A percentile compares a stretch with the other conserved stretches of the same genome.
Evolutionary conservation across 129 eudicot species (phyloP).

Genomic region (Glebionis coronaria): DNA sequence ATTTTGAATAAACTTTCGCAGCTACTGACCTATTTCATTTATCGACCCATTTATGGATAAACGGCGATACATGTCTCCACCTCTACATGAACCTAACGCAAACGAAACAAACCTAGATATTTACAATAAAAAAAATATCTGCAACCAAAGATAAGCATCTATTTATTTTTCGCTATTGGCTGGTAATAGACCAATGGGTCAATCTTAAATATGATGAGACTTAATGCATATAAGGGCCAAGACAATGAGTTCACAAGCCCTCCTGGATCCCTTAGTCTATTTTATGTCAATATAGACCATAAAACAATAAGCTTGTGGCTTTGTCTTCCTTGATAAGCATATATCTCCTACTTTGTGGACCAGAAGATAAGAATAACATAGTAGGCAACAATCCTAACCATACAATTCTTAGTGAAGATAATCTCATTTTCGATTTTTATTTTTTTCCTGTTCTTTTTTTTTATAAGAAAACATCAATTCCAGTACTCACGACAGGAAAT

Average conservation of each 20-base stretch:
- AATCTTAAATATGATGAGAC: conserved; percentile 20
- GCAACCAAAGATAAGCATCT: conserved; percentile 28
- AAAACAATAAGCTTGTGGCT: conserved; percentile 53
- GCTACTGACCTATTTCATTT: too few relatives aligned
- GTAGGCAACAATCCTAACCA: conserved; percentile 34
- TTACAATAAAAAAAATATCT: conserved; percentile 8
- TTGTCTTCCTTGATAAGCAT: conserved; percentile 51
- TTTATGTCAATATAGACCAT: conserved; percentile 36
- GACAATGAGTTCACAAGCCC: conserved; percentile 39
- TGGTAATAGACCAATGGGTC: conserved; percentile 43
- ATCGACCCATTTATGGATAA: too few relatives aligned
- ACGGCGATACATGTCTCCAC: background rate
- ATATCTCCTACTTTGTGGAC: conserved; percentile 53
- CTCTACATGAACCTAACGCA: background rate
- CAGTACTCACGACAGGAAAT: conserved; percentile 31
- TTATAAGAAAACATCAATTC: conserved; percentile 27
- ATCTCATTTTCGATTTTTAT: background rate
- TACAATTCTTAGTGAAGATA: conserved; percentile 20
- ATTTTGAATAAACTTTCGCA: too few relatives aligned
- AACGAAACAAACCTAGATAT: conserved; percentile 5
- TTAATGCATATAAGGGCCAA: conserved; percentile 16
- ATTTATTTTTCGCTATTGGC: conserved; percentile 27
- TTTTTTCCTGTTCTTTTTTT: background rate
- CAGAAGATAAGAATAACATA: conserved; percentile 35
- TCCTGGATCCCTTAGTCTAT: conserved; percentile 21